A percentile compares a stretch with the other conserved stretches of the same genome.
These are phyloP conservation scores for Akanthomyces dipterigenus DNA, from an alignment of 2,329 filamentous ascomycete species.

Conservation along the genomic window DNA sequence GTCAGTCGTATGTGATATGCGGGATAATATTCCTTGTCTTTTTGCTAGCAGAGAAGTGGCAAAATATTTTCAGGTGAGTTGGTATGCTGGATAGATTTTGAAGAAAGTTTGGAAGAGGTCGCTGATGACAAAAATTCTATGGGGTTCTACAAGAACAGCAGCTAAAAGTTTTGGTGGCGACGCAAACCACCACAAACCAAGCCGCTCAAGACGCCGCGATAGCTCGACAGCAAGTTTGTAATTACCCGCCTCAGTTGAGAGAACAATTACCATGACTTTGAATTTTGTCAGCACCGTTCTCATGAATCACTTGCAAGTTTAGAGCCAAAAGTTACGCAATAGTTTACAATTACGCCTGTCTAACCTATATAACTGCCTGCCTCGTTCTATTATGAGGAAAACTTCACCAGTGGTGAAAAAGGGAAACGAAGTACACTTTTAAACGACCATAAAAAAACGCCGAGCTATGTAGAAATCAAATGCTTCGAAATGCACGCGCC, in stretches of 20 bases:
- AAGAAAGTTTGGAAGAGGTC: neutral
- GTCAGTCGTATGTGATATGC: neutral
- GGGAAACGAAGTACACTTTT: constrained; percentile 9
- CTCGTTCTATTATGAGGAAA: constrained; percentile 13
- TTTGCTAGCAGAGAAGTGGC: neutral
- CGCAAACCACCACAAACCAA: neutral
- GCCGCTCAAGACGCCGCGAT: neutral
- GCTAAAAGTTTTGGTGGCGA: constrained; percentile 8
- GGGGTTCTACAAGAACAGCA: neutral
- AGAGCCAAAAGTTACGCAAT: neutral
- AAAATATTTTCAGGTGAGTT: neutral
- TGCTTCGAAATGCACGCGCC: constrained; percentile 12
- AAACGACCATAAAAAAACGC: constrained; percentile 1
- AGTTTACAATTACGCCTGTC: constrained; percentile 11
- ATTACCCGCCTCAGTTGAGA: neutral
- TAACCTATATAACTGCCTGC: constrained; percentile 13
- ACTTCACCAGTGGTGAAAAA: constrained; percentile 2
- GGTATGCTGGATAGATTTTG: neutral
- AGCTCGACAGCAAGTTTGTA: neutral
- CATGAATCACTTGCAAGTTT: neutral
- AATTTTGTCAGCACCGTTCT: neutral
- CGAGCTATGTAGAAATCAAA: constrained; percentile 4
- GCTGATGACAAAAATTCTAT: constrained; percentile 7
- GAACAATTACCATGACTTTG: too few relatives aligned
- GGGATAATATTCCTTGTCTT: neutral